Evolutionary conservation across 73 alveolate genomes (phyloP), one percentile per base, ranked within the genome.

Genomic region (Paramecium tetraurelia): DNA sequence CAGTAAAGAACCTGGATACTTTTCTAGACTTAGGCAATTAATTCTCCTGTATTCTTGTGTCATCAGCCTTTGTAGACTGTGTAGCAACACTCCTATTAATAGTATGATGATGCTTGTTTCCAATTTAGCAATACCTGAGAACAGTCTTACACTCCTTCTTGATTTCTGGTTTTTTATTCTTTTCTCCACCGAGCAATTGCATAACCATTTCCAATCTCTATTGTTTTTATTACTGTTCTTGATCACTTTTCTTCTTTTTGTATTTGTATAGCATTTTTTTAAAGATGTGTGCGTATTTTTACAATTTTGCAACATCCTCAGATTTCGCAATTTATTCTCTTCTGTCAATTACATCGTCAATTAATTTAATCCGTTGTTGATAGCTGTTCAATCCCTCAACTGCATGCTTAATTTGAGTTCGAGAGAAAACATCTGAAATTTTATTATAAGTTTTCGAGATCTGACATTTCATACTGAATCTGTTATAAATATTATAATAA

Each of bases 321-420:
- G 90, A 43, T 80, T 44, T 41, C n/a, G 22, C 90, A 80, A 80
- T 80, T 48, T 80, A 59, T 41, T 80, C 43, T 22, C 90, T 80
- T 46, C 90, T 80, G 4, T 80, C 70, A 20, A 80, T 80, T 14
- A 80, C 11, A 46, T 48, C 27, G n/a, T 80, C 90, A 24, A 80
- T 80, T 46, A 80, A 80, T 44, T 80, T 16, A 4, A 80, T n/a
- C 38, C 90, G 43, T 12, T 80, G 29, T 24, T 18, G 18, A 27
- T 31, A 80, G 0, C 58, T 80, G 43, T 4, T 22, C 14, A 80
- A 35, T 16, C 63, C 46, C 24, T 80, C 90, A 24, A 80, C 90
- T 10, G 90, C 90, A 10, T 59, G 20, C 36, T 80, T 80, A n/a
- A 80, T 27, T 27, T 80, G 27, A 80, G 11, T 24, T 80, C 33